phyloP scores from a whole-genome alignment of 352 stramenopile genomes.

The Globisporangium rhizosaccharum region DNA sequence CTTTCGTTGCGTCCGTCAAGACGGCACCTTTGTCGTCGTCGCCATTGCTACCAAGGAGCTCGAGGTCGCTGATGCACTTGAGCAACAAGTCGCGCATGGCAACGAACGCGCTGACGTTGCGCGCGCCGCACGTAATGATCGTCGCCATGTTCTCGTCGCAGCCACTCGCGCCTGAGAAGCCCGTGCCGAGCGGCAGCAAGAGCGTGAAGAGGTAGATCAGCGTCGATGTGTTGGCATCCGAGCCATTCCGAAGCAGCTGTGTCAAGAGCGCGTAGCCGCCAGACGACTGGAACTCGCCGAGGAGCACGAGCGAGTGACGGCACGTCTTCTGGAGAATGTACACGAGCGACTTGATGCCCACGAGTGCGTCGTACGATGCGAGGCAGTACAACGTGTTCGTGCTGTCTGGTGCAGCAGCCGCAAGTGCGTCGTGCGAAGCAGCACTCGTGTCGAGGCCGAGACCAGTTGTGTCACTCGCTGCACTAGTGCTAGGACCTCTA shows the following conservation, averaged over 20 bases:
- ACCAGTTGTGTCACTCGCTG: neutral
- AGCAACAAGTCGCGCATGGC: conserved; percentile 63
- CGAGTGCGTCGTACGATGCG: conserved; percentile 37
- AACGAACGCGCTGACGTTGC: conserved; percentile 62
- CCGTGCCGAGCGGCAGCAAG: conserved; percentile 52
- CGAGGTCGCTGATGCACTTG: conserved; percentile 31
- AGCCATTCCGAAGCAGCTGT: conserved; percentile 31
- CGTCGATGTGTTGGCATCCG: conserved; percentile 31
- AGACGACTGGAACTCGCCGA: conserved; percentile 60
- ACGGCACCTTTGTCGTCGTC: neutral
- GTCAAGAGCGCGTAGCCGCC: conserved; percentile 59
- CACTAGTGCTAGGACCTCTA: neutral
- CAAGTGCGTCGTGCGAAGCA: neutral
- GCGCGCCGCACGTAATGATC: conserved; percentile 37
- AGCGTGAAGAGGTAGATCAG: conserved; percentile 50
- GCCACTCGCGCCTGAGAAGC: conserved; percentile 29
- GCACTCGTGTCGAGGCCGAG: neutral
- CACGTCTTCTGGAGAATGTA: conserved; percentile 62
- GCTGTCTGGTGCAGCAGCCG: neutral
- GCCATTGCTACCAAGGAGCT: conserved; percentile 6
- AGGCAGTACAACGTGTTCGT: conserved; percentile 20
- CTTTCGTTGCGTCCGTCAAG: conserved; percentile 7
- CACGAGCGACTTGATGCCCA: conserved; percentile 47
- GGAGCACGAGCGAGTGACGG: conserved; percentile 48
- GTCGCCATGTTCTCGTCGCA: conserved; percentile 32